Conservation (phyloP, 352 stramenopile genomes). For the Phytophthora fragariaefolia region DNA sequence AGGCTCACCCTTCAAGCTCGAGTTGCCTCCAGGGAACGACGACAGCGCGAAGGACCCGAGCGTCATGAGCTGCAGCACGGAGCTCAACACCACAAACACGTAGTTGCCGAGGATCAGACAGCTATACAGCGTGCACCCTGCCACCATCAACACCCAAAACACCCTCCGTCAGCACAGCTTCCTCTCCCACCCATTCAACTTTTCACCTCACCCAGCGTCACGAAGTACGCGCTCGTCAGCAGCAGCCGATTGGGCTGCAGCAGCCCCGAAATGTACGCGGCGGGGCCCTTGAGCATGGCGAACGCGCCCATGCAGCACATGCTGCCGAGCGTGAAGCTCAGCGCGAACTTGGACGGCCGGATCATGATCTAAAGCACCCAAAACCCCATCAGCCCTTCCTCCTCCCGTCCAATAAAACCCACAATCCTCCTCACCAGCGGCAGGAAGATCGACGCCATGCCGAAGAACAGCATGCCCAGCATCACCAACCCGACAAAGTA, state of each 20-base stretch:
- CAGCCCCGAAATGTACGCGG: slow-evolving; percentile 58
- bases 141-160: not conserved
- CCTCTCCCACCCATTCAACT: not conserved
- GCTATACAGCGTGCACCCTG: slow-evolving; percentile 78
- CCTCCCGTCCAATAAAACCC: too few species aligned
- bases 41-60: slow-evolving; percentile 63
- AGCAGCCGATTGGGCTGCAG: slow-evolving; percentile 69
- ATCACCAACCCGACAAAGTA: slow-evolving; percentile 81
- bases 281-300: slow-evolving; percentile 78
- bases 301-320: slow-evolving; percentile 79
- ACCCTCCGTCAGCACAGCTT: not conserved
- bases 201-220: slow-evolving; percentile 63
- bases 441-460: slow-evolving; percentile 83
- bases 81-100: slow-evolving; percentile 83
- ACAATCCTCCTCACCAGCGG: slow-evolving; percentile 46
- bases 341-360: slow-evolving; percentile 81
- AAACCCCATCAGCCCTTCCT: not conserved
- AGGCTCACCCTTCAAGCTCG: slow-evolving; percentile 63
- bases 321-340: slow-evolving; percentile 85
- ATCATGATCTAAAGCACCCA: slow-evolving; percentile 67
- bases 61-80: slow-evolving; percentile 67
- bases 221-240: slow-evolving; percentile 73
- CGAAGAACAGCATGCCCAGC: slow-evolving; percentile 80
- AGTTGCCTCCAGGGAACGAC: slow-evolving; percentile 65
- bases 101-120: slow-evolving; percentile 87